Evolutionary conservation across 2,329 filamentous ascomycete species (phyloP).

Genomic region (Pseudogymnoascus sp.): DNA sequence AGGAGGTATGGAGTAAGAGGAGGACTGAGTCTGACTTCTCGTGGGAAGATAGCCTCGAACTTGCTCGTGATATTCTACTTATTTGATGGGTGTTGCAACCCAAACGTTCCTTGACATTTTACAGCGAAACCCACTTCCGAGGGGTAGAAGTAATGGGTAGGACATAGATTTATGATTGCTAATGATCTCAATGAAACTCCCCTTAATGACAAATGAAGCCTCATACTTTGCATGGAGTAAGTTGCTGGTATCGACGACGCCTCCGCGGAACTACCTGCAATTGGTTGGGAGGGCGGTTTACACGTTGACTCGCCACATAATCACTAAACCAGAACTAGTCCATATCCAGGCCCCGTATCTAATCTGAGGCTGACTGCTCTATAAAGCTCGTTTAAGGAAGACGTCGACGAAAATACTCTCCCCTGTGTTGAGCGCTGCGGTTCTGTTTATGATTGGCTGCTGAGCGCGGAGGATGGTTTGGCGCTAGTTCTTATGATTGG

Average conservation of each 20-base stretch:
- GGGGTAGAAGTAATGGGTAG: neutral
- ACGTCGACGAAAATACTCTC: neutral
- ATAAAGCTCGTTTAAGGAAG: neutral
- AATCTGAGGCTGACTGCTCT: neutral
- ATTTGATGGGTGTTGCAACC: conserved; percentile 14
- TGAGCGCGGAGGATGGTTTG: neutral
- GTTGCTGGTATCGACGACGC: neutral
- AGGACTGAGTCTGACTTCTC: conserved; percentile 11
- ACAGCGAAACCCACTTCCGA: neutral
- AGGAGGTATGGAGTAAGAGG: conserved; percentile 22
- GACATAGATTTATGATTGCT: neutral
- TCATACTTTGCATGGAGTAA: neutral
- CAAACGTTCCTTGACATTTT: neutral
- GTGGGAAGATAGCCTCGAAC: conserved; percentile 16
- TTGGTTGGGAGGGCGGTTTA: neutral
- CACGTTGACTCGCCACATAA: neutral
- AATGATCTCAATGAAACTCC: neutral
- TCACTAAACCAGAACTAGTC: neutral
- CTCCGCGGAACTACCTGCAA: neutral
- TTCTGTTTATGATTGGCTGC: conserved; percentile 12
- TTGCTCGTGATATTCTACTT: conserved; percentile 18
- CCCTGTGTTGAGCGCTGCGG: conserved; percentile 2
- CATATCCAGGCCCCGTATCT: neutral
- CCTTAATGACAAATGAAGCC: neutral
- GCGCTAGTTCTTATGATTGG: conserved; percentile 12